These are phyloP conservation scores for Xylona heveae DNA, from an alignment of 495 filamentous ascomycete genomes.

Conservation along the genomic window DNA sequence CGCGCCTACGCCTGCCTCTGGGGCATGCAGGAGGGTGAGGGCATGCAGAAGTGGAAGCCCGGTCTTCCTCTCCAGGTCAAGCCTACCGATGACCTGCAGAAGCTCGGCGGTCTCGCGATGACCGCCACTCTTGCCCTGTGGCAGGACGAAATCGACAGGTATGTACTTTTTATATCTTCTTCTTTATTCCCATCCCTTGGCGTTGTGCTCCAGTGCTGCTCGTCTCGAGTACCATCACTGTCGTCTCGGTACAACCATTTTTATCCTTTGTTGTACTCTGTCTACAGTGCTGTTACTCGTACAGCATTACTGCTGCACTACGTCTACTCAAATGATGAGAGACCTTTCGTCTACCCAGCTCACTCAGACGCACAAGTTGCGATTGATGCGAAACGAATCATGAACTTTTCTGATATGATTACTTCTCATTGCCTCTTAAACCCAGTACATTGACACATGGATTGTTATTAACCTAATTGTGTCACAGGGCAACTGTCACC, in stretches of 20 bases:
- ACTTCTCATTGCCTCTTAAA: neutral
- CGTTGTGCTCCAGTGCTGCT: too few relatives aligned
- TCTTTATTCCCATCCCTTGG: too few relatives aligned
- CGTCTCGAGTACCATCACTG: too few relatives aligned
- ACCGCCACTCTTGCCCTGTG: slow-evolving; percentile 67
- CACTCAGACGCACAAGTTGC: slow-evolving; percentile 77
- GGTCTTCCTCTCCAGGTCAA: slow-evolving; percentile 66
- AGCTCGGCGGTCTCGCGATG: slow-evolving; percentile 74
- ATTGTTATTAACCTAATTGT: slow-evolving; percentile 20
- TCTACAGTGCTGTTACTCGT: too few relatives aligned
- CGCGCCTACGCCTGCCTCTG: slow-evolving; percentile 83
- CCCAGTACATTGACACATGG: slow-evolving; percentile 13
- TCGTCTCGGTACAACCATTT: too few relatives aligned
- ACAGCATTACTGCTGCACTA: too few relatives aligned
- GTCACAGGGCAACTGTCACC: slow-evolving; percentile 57
- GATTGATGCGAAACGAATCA: slow-evolving; percentile 81
- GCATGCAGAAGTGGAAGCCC: slow-evolving; percentile 67
- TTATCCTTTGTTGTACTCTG: too few relatives aligned
- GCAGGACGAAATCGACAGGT: slow-evolving; percentile 85
- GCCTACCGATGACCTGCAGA: slow-evolving; percentile 52
- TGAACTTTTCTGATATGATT: slow-evolving; percentile 27
- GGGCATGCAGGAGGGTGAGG: slow-evolving; percentile 60
- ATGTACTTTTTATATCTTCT: slow-evolving; percentile 21
- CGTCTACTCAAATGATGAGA: slow-evolving; percentile 58
- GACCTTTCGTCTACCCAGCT: slow-evolving; percentile 93